These are phyloP conservation scores for Alternaria infectoria DNA, from an alignment of 2,329 filamentous ascomycete species.

Conservation along the genomic window DNA sequence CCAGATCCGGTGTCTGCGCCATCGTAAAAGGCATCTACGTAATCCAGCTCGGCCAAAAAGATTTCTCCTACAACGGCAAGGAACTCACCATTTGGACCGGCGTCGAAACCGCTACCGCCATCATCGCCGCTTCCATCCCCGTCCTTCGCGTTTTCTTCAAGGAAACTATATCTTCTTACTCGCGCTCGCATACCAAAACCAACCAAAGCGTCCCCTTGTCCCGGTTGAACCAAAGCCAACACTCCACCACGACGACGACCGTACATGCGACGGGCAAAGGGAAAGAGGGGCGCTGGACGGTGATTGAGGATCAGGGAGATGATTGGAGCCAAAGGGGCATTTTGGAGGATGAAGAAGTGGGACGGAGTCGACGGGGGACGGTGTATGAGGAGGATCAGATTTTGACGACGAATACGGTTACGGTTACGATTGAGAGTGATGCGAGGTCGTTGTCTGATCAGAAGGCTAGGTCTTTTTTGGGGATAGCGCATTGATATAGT, in stretches of 20 bases:
- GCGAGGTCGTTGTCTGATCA: not conserved
- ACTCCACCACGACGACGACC: conserved; percentile 1
- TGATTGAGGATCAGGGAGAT: not conserved
- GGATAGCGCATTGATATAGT: not conserved
- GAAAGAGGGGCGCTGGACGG: conserved; percentile 2
- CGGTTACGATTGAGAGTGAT: conserved; percentile 8
- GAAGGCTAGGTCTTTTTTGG: not conserved
- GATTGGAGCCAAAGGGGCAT: conserved; percentile 6
- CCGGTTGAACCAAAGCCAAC: conserved; percentile 1
- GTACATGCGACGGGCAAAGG: not conserved
- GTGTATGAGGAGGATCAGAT: not conserved
- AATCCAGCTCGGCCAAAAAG: conserved; percentile 27
- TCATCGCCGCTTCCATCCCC: conserved; percentile 37
- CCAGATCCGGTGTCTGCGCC: conserved; percentile 33
- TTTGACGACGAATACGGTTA: conserved; percentile 11
- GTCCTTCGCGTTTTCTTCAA: conserved; percentile 42
- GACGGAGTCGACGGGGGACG: not conserved
- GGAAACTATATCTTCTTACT: conserved; percentile 21
- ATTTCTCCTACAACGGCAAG: conserved; percentile 40
- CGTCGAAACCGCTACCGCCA: conserved; percentile 38
- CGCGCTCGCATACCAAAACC: not conserved
- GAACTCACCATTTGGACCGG: conserved; percentile 40
- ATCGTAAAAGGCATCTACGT: conserved; percentile 36
- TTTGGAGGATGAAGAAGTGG: conserved; percentile 5
- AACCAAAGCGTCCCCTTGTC: conserved; percentile 1